Evolutionary conservation across 805 yeast genomes (phyloP), one percentile per base, ranked within the genome.

Genomic region (Blastobotrys chiropterorum): DNA sequence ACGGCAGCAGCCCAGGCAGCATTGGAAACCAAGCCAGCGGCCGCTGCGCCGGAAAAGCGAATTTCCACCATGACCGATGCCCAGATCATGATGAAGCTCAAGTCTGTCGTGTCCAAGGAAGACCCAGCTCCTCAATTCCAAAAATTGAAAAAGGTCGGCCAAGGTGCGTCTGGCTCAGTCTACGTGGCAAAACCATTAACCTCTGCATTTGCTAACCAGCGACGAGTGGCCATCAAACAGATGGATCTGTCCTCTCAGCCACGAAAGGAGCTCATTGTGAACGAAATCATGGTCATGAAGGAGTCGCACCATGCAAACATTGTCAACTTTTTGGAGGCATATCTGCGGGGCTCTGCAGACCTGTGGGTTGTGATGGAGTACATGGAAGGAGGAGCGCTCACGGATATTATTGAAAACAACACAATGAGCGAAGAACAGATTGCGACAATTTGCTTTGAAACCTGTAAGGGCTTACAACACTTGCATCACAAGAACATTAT

Each of bases 281-380:
- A 90, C 68, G 99, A 94, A 67, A 94, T 94, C 55, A 72, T 90
- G 60, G 99, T 95, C 48, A 94, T 94, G 98, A 88, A 85, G 65
- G 96, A 90, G 21, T 80, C 90, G 49, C 82, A 80, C 61, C 99
- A 94, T 67, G 81, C 81, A 47, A 94, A 94, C 65, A 94, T 94
- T 69, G 99, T 94, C 53, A 94, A 94, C 67, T 94, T 88, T 66
- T 81, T 92, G 55, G 96, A 92, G 63, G 82, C 96, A 0, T 94
- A 83, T 66, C 71, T 86, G 52, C 82, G 80, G 53, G 87, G 86
- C 44, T 49, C 54, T 22, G 69, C 71, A 31, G 74, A 72, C 49
- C 74, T 94, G 51, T 94, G 99, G 99, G 98, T 48, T n/a, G 86
- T 95, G 31, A 94, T 94, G 99, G 99, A 94, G 69, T 95, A 83